These are phyloP conservation scores for Dendrobium chrysotoxum DNA, from an alignment of 106 monocot genomes.

Conservation along the genomic window DNA sequence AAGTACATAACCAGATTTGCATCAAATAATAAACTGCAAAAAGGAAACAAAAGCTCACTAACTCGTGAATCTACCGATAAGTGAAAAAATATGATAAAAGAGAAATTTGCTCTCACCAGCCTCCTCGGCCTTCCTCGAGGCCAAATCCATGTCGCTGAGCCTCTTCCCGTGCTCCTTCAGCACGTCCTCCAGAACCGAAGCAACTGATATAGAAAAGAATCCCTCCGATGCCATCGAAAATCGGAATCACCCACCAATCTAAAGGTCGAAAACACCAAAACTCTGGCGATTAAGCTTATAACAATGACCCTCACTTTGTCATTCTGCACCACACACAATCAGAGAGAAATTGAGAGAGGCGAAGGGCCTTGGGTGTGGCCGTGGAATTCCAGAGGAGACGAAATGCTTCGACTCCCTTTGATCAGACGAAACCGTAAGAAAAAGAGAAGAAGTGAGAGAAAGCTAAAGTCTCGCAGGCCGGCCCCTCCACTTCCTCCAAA, in stretches of 20 bases:
- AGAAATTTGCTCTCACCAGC: slow-evolving; percentile 33
- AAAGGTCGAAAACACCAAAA: not conserved
- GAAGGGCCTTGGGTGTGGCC: not conserved
- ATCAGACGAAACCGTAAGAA: not conserved
- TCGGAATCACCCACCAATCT: not conserved
- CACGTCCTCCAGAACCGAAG: slow-evolving; percentile 74
- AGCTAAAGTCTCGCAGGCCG: not conserved
- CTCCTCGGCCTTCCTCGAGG: slow-evolving; percentile 83
- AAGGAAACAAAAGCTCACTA: not conserved
- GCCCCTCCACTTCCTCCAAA: not conserved
- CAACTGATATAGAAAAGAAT: slow-evolving; percentile 46
- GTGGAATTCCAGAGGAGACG: not conserved
- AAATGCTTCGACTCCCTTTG: not conserved
- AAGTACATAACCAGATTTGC: not conserved
- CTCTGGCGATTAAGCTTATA: not conserved
- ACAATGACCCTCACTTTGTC: not conserved
- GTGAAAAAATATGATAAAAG: not conserved
- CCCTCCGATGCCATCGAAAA: slow-evolving; percentile 34
- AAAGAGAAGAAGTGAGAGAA: not conserved
- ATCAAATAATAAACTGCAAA: not conserved
- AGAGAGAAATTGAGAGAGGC: not conserved
- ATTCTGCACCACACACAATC: not conserved
- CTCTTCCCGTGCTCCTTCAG: slow-evolving; percentile 67
- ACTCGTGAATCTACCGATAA: not conserved
- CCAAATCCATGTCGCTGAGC: slow-evolving; percentile 66